Conservation (phyloP, 805 yeast species). For the Spathaspora sp. region DNA sequence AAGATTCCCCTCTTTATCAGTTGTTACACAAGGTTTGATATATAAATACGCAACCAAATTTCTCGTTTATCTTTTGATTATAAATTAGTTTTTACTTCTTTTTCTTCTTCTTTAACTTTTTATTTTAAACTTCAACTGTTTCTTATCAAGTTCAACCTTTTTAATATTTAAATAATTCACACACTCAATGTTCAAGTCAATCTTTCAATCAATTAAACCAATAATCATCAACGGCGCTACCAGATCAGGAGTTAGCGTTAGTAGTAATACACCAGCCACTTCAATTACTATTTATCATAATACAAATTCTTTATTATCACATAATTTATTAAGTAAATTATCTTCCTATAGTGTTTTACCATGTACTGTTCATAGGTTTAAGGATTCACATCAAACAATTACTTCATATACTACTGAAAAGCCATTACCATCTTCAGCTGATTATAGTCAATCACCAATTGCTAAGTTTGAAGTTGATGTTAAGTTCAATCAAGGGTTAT, state of each 20-base stretch:
- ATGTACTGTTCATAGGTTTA: constrained; percentile 1
- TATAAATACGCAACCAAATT: neutral
- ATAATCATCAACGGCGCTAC: neutral
- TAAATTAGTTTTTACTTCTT: neutral
- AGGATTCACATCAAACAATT: constrained; percentile 1
- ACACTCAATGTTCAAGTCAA: neutral
- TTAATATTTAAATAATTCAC: neutral
- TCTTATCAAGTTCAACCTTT: neutral
- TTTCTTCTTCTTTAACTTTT: neutral
- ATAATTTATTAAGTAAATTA: constrained; percentile 21
- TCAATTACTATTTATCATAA: constrained; percentile 25
- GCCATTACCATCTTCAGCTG: neutral
- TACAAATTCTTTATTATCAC: constrained; percentile 20
- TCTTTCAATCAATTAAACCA: neutral
- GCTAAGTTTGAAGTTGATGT: constrained; percentile 2
- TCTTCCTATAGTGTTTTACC: constrained; percentile 11
- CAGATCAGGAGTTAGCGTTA: neutral
- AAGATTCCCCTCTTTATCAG: neutral
- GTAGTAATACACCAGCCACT: neutral
- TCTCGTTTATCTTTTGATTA: neutral
- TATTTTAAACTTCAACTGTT: neutral
- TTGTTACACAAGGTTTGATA: neutral
- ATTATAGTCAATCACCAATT: neutral
- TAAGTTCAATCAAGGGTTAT: constrained; percentile 5
- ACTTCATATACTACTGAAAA: neutral